Evolutionary conservation across 164 flowering plant genomes (phyloP).

Genomic region (Litsea cubeba): DNA sequence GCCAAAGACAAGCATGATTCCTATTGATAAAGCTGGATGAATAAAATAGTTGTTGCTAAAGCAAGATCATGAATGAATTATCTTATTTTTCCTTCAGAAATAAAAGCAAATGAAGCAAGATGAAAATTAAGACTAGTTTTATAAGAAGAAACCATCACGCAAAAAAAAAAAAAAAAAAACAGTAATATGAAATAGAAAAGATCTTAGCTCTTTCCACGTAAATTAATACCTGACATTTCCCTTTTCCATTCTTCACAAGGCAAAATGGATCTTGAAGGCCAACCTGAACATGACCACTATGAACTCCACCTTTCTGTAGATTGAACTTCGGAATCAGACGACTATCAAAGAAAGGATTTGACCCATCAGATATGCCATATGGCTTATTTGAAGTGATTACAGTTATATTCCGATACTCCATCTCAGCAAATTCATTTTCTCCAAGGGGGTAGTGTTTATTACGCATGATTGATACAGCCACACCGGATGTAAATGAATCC

Average conservation of each 20-base stretch:
- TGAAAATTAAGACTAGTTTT: neutral
- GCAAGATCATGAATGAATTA: too few relatives aligned
- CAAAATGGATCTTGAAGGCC: conserved; percentile 82
- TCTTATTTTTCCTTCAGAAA: too few relatives aligned
- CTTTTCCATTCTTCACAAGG: conserved; percentile 52
- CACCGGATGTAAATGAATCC: conserved; percentile 88
- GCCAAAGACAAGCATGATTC: too few relatives aligned
- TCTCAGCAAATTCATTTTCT: conserved; percentile 83
- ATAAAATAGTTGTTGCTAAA: too few relatives aligned
- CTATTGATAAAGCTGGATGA: too few relatives aligned
- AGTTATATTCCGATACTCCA: conserved; percentile 84
- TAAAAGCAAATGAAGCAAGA: too few relatives aligned
- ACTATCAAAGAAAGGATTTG: conserved; percentile 80
- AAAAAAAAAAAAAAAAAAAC: neutral
- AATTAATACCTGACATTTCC: conserved; percentile 66
- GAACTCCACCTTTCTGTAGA: conserved; percentile 63
- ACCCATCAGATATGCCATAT: conserved; percentile 75
- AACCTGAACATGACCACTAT: conserved; percentile 87
- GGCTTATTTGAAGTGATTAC: conserved; percentile 84
- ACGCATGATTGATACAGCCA: conserved; percentile 79
- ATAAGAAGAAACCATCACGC: neutral
- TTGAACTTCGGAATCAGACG: conserved; percentile 52
- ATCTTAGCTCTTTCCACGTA: neutral
- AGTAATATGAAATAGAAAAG: neutral
- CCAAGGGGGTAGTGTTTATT: conserved; percentile 38